Percentiles rank a stretch among this genome's conserved stretches.
Conservation (phyloP, 345 rosid species). For the Sisymbrium altissimum region DNA sequence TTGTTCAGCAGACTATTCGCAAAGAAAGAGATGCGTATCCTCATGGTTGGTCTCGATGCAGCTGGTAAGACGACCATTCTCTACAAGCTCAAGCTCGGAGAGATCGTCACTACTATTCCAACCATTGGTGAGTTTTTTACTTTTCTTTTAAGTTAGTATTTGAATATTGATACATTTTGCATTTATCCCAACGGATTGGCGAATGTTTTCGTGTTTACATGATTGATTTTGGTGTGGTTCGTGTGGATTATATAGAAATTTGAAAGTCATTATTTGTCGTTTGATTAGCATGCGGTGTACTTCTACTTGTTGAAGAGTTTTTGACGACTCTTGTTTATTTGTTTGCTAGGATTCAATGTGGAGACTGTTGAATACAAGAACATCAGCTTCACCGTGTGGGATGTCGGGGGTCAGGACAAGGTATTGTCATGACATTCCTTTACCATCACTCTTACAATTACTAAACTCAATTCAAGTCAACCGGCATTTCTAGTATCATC, state of each 20-base stretch:
- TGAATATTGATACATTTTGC: not conserved
- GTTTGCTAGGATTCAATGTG: slow-evolving; percentile 56
- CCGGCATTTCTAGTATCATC: not conserved
- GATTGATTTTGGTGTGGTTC: not conserved
- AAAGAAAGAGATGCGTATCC: slow-evolving; percentile 42
- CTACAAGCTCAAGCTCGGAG: slow-evolving; percentile 71
- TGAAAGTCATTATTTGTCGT: not conserved
- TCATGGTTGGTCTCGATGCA: slow-evolving; percentile 42
- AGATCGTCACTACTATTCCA: slow-evolving; percentile 72
- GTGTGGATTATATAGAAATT: not conserved
- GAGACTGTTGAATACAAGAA: slow-evolving; percentile 81
- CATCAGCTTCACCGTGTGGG: slow-evolving; percentile 80
- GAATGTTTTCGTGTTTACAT: not conserved
- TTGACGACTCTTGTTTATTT: not conserved
- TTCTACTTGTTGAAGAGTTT: no score
- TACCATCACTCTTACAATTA: not conserved
- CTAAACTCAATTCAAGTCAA: not conserved
- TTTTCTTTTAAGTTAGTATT: not conserved
- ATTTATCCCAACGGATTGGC: not conserved
- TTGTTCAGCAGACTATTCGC: slow-evolving; percentile 62
- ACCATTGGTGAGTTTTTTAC: slow-evolving; percentile 51
- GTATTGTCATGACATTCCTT: slow-evolving; percentile 25
- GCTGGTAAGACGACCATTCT: slow-evolving; percentile 67
- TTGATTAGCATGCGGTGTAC: not conserved
- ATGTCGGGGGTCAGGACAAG: slow-evolving; percentile 83